Conservation (phyloP, 2,329 filamentous ascomycete species). For the Clonostachys byssicola region DNA sequence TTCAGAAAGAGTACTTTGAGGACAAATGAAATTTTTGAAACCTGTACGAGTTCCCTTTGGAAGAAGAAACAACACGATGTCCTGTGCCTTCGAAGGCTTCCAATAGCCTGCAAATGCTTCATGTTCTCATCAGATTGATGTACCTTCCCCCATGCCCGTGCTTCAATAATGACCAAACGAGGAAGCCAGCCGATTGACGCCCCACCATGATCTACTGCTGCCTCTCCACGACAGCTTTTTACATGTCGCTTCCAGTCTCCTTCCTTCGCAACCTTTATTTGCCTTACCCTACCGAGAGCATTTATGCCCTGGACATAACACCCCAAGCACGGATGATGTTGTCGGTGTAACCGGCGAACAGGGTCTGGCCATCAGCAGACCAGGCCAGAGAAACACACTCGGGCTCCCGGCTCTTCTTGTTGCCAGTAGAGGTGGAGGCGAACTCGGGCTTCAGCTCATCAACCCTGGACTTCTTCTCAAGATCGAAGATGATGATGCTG, state of each 20-base stretch:
- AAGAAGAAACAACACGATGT: constrained; percentile 17
- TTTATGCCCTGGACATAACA: constrained; percentile 90
- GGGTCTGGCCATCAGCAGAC: constrained; percentile 96
- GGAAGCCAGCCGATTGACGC: constrained; percentile 41
- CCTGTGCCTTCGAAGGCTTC: constrained; percentile 30
- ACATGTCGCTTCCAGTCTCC: not conserved
- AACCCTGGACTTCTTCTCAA: constrained; percentile 99
- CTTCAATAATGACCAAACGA: constrained; percentile 39
- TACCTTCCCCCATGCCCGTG: constrained; percentile 25
- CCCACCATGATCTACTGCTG: constrained; percentile 37
- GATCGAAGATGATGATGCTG: constrained; percentile 99
- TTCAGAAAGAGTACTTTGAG: too few relatives aligned
- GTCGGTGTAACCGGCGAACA: constrained; percentile 99
- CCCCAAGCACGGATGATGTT: constrained; percentile 98
- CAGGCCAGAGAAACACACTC: constrained; percentile 97
- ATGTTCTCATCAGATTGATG: constrained; percentile 26
- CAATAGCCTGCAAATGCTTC: constrained; percentile 27
- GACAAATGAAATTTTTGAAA: too few relatives aligned
- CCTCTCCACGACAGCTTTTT: not conserved
- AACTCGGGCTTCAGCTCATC: constrained; percentile 99
- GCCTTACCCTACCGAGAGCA: constrained; percentile 4
- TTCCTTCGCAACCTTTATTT: not conserved
- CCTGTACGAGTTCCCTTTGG: constrained; percentile 6
- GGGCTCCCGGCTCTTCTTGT: constrained; percentile 98
- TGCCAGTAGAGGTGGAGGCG: constrained; percentile 76